These are phyloP conservation scores for Mariannaea sp. DNA, from an alignment of 2,329 filamentous ascomycete species.

Conservation along the genomic window DNA sequence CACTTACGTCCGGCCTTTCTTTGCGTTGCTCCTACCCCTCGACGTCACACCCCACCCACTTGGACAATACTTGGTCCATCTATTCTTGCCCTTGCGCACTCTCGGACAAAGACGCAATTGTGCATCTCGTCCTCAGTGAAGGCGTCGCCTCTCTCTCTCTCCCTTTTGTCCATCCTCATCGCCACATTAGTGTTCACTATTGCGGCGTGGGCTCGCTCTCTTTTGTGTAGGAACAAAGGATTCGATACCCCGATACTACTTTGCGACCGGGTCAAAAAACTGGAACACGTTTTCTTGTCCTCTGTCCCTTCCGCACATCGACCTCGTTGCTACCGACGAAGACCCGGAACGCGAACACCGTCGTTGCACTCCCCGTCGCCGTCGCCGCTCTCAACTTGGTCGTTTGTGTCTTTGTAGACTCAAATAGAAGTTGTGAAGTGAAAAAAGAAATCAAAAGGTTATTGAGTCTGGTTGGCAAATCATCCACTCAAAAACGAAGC, in stretches of 20 bases:
- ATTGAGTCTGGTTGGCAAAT: conserved; percentile 30
- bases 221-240: conserved; percentile 29
- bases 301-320: conserved; percentile 43
- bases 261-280: conserved; percentile 44
- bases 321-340: conserved; percentile 43
- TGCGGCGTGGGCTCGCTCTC: conserved; percentile 32
- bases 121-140: conserved; percentile 18
- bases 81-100: conserved; percentile 23
- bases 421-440: conserved; percentile 44
- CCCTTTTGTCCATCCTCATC: conserved; percentile 16
- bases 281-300: conserved; percentile 49
- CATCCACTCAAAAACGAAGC: conserved; percentile 18
- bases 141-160: conserved; percentile 20
- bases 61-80: conserved; percentile 32
- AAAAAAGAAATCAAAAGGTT: conserved; percentile 27
- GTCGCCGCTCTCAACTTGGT: conserved; percentile 37
- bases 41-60: conserved; percentile 43
- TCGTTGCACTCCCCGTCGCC: conserved; percentile 39
- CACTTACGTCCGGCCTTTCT: conserved; percentile 53
- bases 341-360: conserved; percentile 44
- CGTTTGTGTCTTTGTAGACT: conserved; percentile 46
- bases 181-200: conserved; percentile 23
- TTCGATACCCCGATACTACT: conserved; percentile 34
- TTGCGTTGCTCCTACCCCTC: conserved; percentile 39
- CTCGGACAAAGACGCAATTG: conserved; percentile 10